These are phyloP conservation scores for Verticillium isaacii DNA, from an alignment of 2,329 filamentous ascomycete genomes.

Conservation along the genomic window DNA sequence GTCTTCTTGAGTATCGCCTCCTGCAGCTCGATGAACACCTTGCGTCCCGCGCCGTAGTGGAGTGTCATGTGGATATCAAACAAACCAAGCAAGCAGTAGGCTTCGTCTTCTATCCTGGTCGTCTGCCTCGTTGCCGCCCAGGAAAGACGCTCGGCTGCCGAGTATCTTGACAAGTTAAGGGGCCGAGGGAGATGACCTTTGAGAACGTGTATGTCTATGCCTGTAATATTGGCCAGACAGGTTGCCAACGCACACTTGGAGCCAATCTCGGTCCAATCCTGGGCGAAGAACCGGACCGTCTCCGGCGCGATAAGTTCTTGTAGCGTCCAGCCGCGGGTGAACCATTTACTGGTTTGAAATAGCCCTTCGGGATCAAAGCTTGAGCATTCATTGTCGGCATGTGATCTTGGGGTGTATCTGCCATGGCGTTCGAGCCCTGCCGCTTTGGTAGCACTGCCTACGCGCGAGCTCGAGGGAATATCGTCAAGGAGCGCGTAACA, in stretches of 20 bases:
- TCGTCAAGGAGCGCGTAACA: slow-evolving; percentile 14
- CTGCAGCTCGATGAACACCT: slow-evolving; percentile 14
- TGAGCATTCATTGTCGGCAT: no score
- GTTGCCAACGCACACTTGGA: slow-evolving; percentile 7
- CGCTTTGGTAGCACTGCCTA: no score
- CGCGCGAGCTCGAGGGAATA: no score
- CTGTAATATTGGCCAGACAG: slow-evolving; percentile 20
- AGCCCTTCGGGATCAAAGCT: no score
- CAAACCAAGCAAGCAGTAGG: slow-evolving; percentile 25
- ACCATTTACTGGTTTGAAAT: slow-evolving; percentile 12
- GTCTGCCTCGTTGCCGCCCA: slow-evolving; percentile 22
- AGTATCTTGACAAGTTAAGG: no score
- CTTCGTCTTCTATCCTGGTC: slow-evolving; percentile 19
- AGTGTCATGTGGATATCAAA: slow-evolving; percentile 26
- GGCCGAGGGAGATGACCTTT: no score
- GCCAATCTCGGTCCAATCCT: slow-evolving; percentile 9
- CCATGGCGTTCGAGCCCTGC: no score
- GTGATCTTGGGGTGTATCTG: no score
- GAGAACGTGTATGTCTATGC: slow-evolving; percentile 11
- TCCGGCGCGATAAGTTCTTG: slow-evolving; percentile 18
- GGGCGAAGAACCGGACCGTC: slow-evolving; percentile 14
- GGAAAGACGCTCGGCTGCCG: slow-evolving; percentile 17
- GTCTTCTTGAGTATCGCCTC: slow-evolving; percentile 16
- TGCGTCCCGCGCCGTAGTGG: slow-evolving; percentile 24
- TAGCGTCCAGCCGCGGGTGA: slow-evolving; percentile 15